These are phyloP conservation scores for Coemansia sp. DNA, from an alignment of 192 early-diverging fungal species.

Conservation along the genomic window DNA sequence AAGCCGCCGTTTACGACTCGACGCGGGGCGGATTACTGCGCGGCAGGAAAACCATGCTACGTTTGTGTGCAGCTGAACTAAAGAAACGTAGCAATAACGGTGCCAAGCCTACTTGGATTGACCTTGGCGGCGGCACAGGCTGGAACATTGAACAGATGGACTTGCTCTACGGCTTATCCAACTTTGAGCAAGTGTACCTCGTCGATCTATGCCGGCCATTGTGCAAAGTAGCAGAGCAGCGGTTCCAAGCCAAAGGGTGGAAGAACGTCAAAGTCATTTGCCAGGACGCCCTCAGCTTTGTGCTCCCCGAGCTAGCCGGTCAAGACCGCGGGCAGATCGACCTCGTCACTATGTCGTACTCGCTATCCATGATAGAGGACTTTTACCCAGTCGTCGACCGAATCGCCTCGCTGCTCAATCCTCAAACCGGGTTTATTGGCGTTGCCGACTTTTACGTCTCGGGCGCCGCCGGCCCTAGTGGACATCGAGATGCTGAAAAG, in stretches of 20 bases:
- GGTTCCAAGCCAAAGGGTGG: constrained; percentile 80
- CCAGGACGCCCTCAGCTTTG: constrained; percentile 75
- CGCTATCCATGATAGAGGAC: constrained; percentile 84
- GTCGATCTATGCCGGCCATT: constrained; percentile 84
- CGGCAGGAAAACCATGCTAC: constrained; percentile 79
- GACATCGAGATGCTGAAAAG: neutral
- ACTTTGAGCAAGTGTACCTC: constrained; percentile 77
- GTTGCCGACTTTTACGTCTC: constrained; percentile 86
- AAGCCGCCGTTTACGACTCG: constrained; percentile 79
- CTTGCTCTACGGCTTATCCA: constrained; percentile 67
- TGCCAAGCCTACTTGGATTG: constrained; percentile 60
- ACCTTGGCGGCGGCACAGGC: constrained; percentile 71
- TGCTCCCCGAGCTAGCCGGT: constrained; percentile 56
- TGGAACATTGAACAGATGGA: constrained; percentile 83
- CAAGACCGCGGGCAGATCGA: constrained; percentile 60
- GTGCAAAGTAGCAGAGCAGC: constrained; percentile 74
- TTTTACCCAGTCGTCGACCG: constrained; percentile 73
- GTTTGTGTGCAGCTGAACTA: constrained; percentile 80
- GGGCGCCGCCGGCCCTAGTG: neutral
- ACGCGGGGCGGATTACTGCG: constrained; percentile 73
- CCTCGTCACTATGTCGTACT: constrained; percentile 86
- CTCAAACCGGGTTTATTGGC: constrained; percentile 69
- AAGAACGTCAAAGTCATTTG: constrained; percentile 79
- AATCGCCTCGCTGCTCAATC: constrained; percentile 60
- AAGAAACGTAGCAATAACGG: constrained; percentile 28